These are phyloP conservation scores for Auricularia auricula-judae DNA, from an alignment of 768 basidiomycete species.

Conservation along the genomic window DNA sequence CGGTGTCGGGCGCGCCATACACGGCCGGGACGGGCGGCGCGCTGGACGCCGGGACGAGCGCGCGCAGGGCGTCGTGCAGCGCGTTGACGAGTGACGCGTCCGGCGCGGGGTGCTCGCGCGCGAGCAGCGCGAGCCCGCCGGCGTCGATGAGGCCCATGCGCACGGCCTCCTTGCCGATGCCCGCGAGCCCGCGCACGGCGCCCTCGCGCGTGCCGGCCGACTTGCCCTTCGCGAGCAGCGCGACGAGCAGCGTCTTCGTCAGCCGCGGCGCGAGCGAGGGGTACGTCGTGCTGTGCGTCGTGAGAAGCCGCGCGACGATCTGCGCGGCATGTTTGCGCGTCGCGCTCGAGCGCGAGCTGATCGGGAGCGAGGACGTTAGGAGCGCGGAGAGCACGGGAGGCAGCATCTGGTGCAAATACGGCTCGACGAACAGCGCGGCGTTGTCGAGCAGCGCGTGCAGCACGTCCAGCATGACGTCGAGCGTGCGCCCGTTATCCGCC, in stretches of 20 bases:
- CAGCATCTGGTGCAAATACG: conserved; percentile 96
- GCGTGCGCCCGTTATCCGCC: conserved; percentile 55
- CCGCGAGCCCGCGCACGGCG: conserved; percentile 76
- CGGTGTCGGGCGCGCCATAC: conserved; percentile 33
- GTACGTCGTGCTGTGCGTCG: conserved; percentile 79
- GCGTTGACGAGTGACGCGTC: conserved; percentile 39
- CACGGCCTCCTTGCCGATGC: conserved; percentile 77
- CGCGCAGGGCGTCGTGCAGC: conserved; percentile 55
- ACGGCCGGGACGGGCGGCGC: conserved; percentile 47
- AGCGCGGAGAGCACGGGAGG: conserved; percentile 88
- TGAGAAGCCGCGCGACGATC: conserved; percentile 71
- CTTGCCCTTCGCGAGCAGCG: conserved; percentile 63
- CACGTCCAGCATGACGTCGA: conserved; percentile 79
- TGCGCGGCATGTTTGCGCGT: conserved; percentile 76
- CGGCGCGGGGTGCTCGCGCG: conserved; percentile 40
- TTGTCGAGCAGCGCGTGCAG: conserved; percentile 81
- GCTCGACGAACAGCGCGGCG: conserved; percentile 83
- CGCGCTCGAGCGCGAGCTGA: conserved; percentile 48
- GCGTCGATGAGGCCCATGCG: conserved; percentile 74
- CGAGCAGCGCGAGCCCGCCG: conserved; percentile 66
- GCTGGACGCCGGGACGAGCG: conserved; percentile 46
- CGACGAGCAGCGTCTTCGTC: conserved; percentile 86
- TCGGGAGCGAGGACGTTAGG: conserved; percentile 73
- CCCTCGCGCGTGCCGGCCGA: conserved; percentile 79
- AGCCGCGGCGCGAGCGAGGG: conserved; percentile 80